Conservation (phyloP, 768 basidiomycete species). For the Tubosaeta brunneosetosa region DNA sequence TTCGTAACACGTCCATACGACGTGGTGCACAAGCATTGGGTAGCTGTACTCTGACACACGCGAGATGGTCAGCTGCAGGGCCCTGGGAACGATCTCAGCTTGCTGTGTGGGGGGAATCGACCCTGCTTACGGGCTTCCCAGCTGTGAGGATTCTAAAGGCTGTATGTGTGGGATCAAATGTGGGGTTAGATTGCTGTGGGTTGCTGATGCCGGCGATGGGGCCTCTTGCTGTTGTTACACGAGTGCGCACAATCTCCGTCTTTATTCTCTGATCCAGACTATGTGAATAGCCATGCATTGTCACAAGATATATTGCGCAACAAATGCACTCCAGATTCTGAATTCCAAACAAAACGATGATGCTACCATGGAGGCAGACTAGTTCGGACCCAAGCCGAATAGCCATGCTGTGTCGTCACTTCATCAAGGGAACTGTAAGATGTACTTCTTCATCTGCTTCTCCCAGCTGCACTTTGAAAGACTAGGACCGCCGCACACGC, state of each 20-base stretch:
- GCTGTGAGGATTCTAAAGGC: not conserved
- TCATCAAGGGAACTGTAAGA: conserved; percentile 57
- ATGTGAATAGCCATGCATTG: not conserved
- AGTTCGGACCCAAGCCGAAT: not conserved
- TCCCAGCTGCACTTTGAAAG: conserved; percentile 60
- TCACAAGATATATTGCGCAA: not conserved
- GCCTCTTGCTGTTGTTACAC: not conserved
- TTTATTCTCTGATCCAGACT: not conserved
- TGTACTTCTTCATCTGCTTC: conserved; percentile 52
- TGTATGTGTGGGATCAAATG: conserved; percentile 1
- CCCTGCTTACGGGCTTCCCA: not conserved
- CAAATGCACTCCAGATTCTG: conserved; percentile 1
- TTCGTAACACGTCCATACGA: not conserved
- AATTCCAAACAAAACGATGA: conserved; percentile 21
- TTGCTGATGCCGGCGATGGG: conserved; percentile 1
- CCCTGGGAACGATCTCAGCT: not conserved
- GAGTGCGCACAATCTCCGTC: conserved; percentile 10
- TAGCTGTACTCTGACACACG: not conserved
- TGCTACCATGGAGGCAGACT: conserved; percentile 1
- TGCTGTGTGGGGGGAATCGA: not conserved
- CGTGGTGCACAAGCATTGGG: not conserved
- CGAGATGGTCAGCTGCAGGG: not conserved
- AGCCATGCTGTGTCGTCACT: not conserved
- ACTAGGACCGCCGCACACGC: conserved; percentile 44
- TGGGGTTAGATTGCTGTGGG: conserved; percentile 1